These are phyloP conservation scores for Carex cristatella DNA, from an alignment of 176 grass and related monocot genomes.

Conservation along the genomic window DNA sequence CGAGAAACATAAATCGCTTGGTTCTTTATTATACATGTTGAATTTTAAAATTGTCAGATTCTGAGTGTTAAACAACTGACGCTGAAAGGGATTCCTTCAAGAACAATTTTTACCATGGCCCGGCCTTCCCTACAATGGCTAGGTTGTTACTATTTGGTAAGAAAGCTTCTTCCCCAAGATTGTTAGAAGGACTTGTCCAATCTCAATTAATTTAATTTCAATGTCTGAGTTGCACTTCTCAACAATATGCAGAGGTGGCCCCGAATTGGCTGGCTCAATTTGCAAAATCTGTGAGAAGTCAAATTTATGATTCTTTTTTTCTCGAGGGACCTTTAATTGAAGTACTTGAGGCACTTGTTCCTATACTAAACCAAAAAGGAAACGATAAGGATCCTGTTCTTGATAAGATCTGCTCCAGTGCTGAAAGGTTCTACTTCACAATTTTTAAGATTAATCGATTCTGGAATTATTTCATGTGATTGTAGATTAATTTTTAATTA, in stretches of 20 bases:
- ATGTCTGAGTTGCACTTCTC: conserved; percentile 21
- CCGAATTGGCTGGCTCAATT: conserved; percentile 63
- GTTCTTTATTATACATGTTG: conserved; percentile 20
- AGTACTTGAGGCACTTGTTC: conserved; percentile 74
- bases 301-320: conserved; percentile 93
- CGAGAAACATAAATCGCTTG: conserved; percentile 15
- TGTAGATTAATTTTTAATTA: conserved; percentile 17
- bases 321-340: conserved; percentile 67
- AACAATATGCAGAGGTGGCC: conserved; percentile 61
- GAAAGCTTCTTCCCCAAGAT: conserved; percentile 23
- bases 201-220: not conserved
- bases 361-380: conserved; percentile 55
- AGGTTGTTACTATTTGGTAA: conserved; percentile 76
- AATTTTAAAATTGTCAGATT: conserved; percentile 57
- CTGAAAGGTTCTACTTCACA: conserved; percentile 58
- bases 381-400: conserved; percentile 47
- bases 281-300: conserved; percentile 42
- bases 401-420: conserved; percentile 46
- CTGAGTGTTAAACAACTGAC: conserved; percentile 29
- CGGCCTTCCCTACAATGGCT: conserved; percentile 75
- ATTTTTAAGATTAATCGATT: conserved; percentile 6
- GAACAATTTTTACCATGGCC: conserved; percentile 55
- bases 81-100: conserved; percentile 53
- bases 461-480: conserved; percentile 8
- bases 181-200: not conserved